Evolutionary conservation across 2,329 filamentous ascomycete species (phyloP).

Genomic region (Fusarium metavorans): DNA sequence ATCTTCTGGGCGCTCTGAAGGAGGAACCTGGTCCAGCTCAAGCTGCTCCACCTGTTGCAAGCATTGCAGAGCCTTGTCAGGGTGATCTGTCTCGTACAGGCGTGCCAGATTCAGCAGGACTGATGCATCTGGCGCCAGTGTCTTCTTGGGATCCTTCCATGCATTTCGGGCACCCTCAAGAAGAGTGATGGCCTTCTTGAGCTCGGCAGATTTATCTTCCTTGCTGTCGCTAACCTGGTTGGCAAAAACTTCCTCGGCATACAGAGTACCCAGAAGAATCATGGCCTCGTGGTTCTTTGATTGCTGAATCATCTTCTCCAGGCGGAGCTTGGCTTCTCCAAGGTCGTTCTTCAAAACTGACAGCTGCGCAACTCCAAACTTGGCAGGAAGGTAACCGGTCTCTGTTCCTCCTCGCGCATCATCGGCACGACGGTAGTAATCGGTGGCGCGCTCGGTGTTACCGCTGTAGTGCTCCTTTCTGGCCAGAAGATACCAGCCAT

Average conservation of each 20-base stretch:
- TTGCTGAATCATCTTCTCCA: slow-evolving; percentile 94
- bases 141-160: slow-evolving; percentile 95
- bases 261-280: slow-evolving; percentile 89
- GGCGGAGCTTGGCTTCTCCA: slow-evolving; percentile 89
- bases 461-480: slow-evolving; percentile 89
- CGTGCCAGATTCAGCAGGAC: slow-evolving; percentile 92
- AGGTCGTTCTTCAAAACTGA: slow-evolving; percentile 86
- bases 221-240: slow-evolving; percentile 77
- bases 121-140: slow-evolving; percentile 81
- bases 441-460: slow-evolving; percentile 78
- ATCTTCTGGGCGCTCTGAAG: slow-evolving; percentile 73
- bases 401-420: slow-evolving; percentile 93
- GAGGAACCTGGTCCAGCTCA: slow-evolving; percentile 82
- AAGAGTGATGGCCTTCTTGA: slow-evolving; percentile 86
- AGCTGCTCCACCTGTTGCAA: slow-evolving; percentile 92
- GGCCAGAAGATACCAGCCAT: slow-evolving; percentile 96
- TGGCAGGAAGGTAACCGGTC: slow-evolving; percentile 90
- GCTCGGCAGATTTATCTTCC: slow-evolving; percentile 88
- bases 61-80: slow-evolving; percentile 93
- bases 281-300: slow-evolving; percentile 88
- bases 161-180: slow-evolving; percentile 86
- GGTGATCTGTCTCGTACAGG: slow-evolving; percentile 86
- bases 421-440: slow-evolving; percentile 91
- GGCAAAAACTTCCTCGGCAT: slow-evolving; percentile 93
- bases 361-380: slow-evolving; percentile 93